Base-by-base conservation (phyloP, 1,284 basidiomycete species). In the Xerocomus amazonicus region DNA sequence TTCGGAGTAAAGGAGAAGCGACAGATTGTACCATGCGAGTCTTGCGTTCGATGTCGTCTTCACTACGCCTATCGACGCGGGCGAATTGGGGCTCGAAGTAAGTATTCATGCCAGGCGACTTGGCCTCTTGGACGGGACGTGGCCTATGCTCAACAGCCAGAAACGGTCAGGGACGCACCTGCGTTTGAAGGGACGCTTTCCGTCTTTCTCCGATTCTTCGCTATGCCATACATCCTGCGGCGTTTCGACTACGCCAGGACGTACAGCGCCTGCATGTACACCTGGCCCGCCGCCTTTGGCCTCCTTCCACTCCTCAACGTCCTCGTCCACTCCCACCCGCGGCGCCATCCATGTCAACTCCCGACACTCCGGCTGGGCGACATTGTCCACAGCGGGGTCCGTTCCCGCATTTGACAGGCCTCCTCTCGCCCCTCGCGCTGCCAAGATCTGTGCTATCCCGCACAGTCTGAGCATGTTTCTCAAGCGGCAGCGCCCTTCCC, bases 21-120 rank as follows among this genome's bases (percentile, higher is more conserved):
- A 14, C 3, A n/a, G n/a, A n/a, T 3, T 14, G 27, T 0, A 1
- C 13, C 4, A 7, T 9, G 3, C 28, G 53, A 71, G 71, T 7
- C 79, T 78, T 1, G 75, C 75, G 0, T 84, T 83, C 54, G 80
- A 83, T 45, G 79, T 81, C 5, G 72, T 82, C 9, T 84, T 84
- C 60, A 78, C 82, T 58, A 75, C 79, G 5, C 73, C 79, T 3
- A 66, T 83, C 29, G 55, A 69, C 6, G 63, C 70, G 1, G 83
- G 81, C 12, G 82, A 83, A 2, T 69, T 84, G 3, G 70, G 72
- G 9, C 78, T 82, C 56, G 67, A 74, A 35, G 81, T 81, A 58
- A 59, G 77, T 10, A 19, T 29, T 14, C 5, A 31, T 3, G 12
- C 4, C 34, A 19, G 4, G 3, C 23, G 3, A 4, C 17, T 4